Conservation (phyloP, 2,329 filamentous ascomycete genomes). For the Tympanopsis confertula region DNA sequence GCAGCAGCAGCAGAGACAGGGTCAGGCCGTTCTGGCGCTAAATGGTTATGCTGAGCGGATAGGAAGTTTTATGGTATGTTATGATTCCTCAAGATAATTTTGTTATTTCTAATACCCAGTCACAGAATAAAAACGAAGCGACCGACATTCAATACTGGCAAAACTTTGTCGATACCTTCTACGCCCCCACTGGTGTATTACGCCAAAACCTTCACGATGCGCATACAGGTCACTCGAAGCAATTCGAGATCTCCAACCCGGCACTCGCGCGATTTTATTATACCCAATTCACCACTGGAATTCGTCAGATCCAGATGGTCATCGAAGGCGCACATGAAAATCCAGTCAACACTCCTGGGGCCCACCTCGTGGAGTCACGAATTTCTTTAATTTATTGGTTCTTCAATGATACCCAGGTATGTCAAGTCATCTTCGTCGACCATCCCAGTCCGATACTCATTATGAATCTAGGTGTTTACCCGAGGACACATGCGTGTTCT, state of each 20-base stretch:
- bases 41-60: background rate
- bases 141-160: background rate
- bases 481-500: background rate
- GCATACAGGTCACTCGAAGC: background rate
- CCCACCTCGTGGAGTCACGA: background rate
- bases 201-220: background rate
- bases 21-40: background rate
- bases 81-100: no score
- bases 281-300: background rate
- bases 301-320: background rate
- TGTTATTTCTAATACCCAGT: no score
- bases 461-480: background rate
- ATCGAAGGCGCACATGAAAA: background rate
- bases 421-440: background rate
- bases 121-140: background rate
- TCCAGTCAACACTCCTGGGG: background rate
- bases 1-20: background rate
- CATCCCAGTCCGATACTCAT: no score
- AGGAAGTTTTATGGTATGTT: background rate
- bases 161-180: background rate
- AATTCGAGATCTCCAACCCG: background rate
- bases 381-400: background rate
- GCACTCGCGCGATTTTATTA: background rate
- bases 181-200: background rate
- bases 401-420: background rate